Evolutionary conservation across 257 asterid species (phyloP).

Genomic region (Apocynum venetum): DNA sequence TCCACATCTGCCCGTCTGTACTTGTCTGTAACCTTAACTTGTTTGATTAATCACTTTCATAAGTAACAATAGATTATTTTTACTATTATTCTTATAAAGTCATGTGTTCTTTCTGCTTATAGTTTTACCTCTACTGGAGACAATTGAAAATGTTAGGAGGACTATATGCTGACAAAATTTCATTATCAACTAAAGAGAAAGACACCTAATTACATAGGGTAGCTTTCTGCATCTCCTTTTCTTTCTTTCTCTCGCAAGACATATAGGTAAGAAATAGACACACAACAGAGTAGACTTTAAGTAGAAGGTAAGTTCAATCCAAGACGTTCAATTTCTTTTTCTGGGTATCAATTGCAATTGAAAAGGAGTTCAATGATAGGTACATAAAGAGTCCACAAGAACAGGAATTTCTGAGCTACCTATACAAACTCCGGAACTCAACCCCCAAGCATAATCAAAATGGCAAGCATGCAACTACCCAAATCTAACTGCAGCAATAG

Average conservation of each 20-base stretch:
- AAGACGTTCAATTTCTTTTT: neutral
- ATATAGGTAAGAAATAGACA: neutral
- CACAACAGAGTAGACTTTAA: neutral
- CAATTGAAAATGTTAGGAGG: neutral
- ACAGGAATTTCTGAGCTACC: neutral
- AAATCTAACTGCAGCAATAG: constrained; percentile 5
- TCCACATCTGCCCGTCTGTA: neutral
- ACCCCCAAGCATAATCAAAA: neutral
- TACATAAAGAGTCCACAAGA: neutral
- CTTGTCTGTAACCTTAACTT: neutral
- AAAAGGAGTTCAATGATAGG: neutral
- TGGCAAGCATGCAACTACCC: neutral
- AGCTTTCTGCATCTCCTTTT: neutral
- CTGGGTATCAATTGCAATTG: neutral
- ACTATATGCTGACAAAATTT: neutral
- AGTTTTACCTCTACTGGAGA: neutral
- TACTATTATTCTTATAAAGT: neutral
- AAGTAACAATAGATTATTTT: no score
- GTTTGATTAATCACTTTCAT: neutral
- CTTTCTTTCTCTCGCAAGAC: neutral
- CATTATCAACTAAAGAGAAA: neutral
- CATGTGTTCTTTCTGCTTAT: neutral
- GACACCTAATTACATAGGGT: neutral
- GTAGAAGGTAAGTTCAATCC: neutral
- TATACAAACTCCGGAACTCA: neutral